Percentiles rank a stretch among this genome's conserved stretches.
These are phyloP conservation scores for Fusarium solani-melongenae DNA, from an alignment of 2,329 filamentous ascomycete genomes.

Conservation along the genomic window DNA sequence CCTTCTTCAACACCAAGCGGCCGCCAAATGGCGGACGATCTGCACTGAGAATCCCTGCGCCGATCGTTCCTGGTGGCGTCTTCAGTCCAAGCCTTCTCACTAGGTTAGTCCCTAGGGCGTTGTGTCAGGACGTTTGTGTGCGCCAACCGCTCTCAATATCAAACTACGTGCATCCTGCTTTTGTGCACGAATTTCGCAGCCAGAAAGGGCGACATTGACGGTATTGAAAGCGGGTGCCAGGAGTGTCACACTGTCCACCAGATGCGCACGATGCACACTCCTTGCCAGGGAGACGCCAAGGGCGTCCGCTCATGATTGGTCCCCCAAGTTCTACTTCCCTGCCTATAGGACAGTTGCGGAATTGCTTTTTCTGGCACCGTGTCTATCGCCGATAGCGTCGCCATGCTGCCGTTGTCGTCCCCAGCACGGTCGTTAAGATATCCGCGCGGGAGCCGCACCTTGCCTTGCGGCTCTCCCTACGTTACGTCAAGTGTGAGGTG, in stretches of 20 bases:
- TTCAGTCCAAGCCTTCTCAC: conserved; percentile 27
- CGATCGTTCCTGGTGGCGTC: conserved; percentile 44
- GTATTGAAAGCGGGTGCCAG: conserved; percentile 12
- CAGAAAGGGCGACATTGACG: not conserved
- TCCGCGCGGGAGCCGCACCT: conserved; percentile 14
- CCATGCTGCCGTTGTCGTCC: not conserved
- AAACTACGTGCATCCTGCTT: not conserved
- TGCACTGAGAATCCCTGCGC: conserved; percentile 39
- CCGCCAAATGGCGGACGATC: conserved; percentile 41
- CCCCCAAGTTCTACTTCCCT: conserved; percentile 20
- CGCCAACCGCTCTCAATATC: conserved; percentile 13
- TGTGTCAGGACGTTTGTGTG: conserved; percentile 21
- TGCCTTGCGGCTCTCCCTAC: conserved; percentile 4
- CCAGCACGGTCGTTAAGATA: conserved; percentile 1
- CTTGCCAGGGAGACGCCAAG: conserved; percentile 15
- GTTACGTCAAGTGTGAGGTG: not conserved
- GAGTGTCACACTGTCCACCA: conserved; percentile 20
- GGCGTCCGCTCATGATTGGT: conserved; percentile 35
- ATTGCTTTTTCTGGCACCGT: conserved; percentile 34
- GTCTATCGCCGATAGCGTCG: not conserved
- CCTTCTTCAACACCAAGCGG: conserved; percentile 25
- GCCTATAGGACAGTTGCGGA: conserved; percentile 23
- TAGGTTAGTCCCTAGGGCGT: conserved; percentile 19
- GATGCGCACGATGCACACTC: conserved; percentile 28
- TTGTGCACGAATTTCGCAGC: not conserved